Conservation (phyloP, 768 basidiomycete species). For the Chlorophyllum brunneum region DNA sequence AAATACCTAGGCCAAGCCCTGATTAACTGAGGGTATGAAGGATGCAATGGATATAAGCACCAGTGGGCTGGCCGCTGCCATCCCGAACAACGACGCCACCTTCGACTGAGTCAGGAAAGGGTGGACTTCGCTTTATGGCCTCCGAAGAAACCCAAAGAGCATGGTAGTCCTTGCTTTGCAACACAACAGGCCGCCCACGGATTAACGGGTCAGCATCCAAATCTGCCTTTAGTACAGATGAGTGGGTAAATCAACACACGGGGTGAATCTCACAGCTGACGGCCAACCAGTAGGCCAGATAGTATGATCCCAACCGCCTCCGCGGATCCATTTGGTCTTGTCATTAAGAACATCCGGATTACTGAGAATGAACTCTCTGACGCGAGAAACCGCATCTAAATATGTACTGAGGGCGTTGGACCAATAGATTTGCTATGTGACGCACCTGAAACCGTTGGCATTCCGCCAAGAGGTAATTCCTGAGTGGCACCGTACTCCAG, state of each 20-base stretch:
- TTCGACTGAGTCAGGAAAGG: slow-evolving; percentile 66
- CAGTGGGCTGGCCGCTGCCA: slow-evolving; percentile 62
- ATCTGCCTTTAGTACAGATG: slow-evolving; percentile 45
- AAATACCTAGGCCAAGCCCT: slow-evolving; percentile 44
- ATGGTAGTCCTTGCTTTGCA: slow-evolving; percentile 87
- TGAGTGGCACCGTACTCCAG: slow-evolving; percentile 72
- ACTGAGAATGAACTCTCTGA: slow-evolving; percentile 56
- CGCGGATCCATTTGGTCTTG: slow-evolving; percentile 61
- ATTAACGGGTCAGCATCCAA: slow-evolving; percentile 70
- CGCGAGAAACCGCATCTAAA: slow-evolving; percentile 58
- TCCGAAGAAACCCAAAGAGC: slow-evolving; percentile 80
- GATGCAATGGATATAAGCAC: slow-evolving; percentile 31
- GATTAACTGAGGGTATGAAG: slow-evolving; percentile 1
- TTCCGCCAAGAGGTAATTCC: slow-evolving; percentile 61
- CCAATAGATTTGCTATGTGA: neutral
- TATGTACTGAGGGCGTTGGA: neutral
- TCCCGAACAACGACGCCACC: slow-evolving; percentile 82
- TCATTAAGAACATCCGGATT: slow-evolving; percentile 56
- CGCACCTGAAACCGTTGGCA: slow-evolving; percentile 53
- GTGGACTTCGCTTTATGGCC: slow-evolving; percentile 52
- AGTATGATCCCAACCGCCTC: slow-evolving; percentile 93
- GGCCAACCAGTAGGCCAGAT: slow-evolving; percentile 67
- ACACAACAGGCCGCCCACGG: slow-evolving; percentile 62
- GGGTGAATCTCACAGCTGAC: slow-evolving; percentile 45
- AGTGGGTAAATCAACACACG: neutral